These are phyloP conservation scores for Stentor roeselii DNA, from an alignment of 73 alveolate genomes.

Conservation along the genomic window DNA sequence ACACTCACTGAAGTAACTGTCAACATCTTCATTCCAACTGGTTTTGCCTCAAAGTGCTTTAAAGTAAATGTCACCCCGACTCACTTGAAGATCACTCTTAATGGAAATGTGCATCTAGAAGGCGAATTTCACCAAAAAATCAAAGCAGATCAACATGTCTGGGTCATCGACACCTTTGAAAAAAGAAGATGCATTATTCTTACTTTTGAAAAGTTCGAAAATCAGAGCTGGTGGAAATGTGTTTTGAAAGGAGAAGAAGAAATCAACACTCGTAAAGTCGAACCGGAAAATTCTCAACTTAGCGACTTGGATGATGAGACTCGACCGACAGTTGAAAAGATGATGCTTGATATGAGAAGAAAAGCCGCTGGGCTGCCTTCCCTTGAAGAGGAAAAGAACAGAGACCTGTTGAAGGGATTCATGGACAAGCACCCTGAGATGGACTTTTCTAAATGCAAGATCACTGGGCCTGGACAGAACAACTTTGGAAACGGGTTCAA, in stretches of 20 bases:
- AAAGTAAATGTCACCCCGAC: constrained; percentile 56
- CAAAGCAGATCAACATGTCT: constrained; percentile 73
- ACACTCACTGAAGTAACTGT: constrained; percentile 85
- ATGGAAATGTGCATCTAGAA: constrained; percentile 64
- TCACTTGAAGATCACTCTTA: constrained; percentile 64
- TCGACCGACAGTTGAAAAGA: constrained; percentile 93
- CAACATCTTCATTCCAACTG: constrained; percentile 73
- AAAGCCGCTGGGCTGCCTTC: constrained; percentile 95
- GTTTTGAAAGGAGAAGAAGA: constrained; percentile 77
- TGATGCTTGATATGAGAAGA: constrained; percentile 95
- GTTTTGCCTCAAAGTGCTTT: constrained; percentile 62
- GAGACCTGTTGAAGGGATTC: constrained; percentile 80
- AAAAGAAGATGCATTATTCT: constrained; percentile 57
- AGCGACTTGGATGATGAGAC: constrained; percentile 95
- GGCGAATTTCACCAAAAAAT: constrained; percentile 82
- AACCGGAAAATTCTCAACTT: constrained; percentile 94
- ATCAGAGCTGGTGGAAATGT: constrained; percentile 94
- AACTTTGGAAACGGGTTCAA: not conserved
- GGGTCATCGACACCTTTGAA: constrained; percentile 88
- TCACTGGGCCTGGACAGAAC: constrained; percentile 45
- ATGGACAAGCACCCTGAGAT: constrained; percentile 98
- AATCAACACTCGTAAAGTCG: constrained; percentile 89
- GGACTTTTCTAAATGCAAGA: constrained; percentile 96
- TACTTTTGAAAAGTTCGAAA: constrained; percentile 72
- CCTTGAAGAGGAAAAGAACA: constrained; percentile 81